Conservation (phyloP, 129 eudicot genomes). For the Kitagawia praeruptora region DNA sequence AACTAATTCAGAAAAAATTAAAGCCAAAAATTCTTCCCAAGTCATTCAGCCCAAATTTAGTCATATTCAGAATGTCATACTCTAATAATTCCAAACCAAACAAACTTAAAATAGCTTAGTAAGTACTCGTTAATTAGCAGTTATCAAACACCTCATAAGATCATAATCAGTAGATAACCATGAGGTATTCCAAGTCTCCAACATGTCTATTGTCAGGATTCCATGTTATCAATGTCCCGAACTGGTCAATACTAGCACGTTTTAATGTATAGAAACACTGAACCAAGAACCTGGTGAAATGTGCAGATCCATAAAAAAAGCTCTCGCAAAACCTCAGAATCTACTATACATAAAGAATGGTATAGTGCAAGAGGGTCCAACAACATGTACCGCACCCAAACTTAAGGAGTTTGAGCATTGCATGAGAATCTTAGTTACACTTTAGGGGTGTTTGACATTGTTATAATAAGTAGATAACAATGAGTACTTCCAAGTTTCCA, state of each 20-base stretch:
- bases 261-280: neutral
- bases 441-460: neutral
- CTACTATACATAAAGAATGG: too few relatives aligned
- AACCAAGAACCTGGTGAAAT: neutral
- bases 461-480: neutral
- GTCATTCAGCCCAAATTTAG: neutral
- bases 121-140: neutral
- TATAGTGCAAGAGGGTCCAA: too few relatives aligned
- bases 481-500: neutral
- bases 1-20: neutral
- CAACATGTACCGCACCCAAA: too few relatives aligned
- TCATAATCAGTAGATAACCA: neutral
- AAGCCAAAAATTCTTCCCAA: neutral
- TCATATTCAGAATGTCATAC: neutral
- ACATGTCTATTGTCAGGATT: too few relatives aligned
- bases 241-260: too few relatives aligned
- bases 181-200: neutral
- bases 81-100: neutral
- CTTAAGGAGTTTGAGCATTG: too few relatives aligned
- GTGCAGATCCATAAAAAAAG: neutral
- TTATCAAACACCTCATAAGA: neutral
- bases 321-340: neutral
- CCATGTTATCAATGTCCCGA: too few relatives aligned
- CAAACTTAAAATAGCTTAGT: neutral
- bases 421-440: too few relatives aligned